Percentiles rank a stretch among this genome's conserved stretches.
Conservation (phyloP, 2,329 filamentous ascomycete species). For the Trichothecium roseum region DNA sequence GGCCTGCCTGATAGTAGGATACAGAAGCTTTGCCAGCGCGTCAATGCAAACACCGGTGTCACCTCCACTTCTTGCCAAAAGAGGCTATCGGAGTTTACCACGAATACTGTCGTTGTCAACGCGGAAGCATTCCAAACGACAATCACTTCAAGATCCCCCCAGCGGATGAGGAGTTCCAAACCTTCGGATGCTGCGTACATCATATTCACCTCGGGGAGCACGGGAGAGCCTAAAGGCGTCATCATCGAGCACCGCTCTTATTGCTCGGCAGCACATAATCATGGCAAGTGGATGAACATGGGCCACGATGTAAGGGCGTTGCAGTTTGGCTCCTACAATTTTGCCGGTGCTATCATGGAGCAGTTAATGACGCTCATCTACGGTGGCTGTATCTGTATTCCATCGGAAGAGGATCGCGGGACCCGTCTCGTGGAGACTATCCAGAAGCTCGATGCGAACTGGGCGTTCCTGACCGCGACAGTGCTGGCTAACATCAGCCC, state of each 20-base stretch:
- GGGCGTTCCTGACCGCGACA: slow-evolving; percentile 8
- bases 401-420: slow-evolving; percentile 24
- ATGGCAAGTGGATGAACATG: too few relatives aligned
- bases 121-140: too few relatives aligned
- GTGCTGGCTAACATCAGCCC: slow-evolving; percentile 8
- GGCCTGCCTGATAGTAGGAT: too few relatives aligned
- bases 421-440: slow-evolving; percentile 18
- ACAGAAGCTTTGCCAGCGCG: too few relatives aligned
- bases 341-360: slow-evolving; percentile 2
- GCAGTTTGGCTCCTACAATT: slow-evolving; percentile 2
- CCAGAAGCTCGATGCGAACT: slow-evolving; percentile 8
- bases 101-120: too few relatives aligned
- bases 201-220: slow-evolving; percentile 13
- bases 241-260: slow-evolving; percentile 7
- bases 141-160: too few relatives aligned
- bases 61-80: too few relatives aligned
- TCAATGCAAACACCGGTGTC: too few relatives aligned
- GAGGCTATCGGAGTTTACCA: too few relatives aligned
- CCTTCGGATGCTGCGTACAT: slow-evolving; percentile 7
- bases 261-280: too few relatives aligned
- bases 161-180: neutral
- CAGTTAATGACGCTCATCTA: slow-evolving; percentile 8
- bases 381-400: slow-evolving; percentile 21
- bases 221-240: slow-evolving; percentile 12
- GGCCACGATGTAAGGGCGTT: slow-evolving; percentile 1